Percentiles rank a stretch among this genome's conserved stretches.
Evolutionary conservation across 345 rosid species (phyloP).

Genomic region (Brassica cretica): DNA sequence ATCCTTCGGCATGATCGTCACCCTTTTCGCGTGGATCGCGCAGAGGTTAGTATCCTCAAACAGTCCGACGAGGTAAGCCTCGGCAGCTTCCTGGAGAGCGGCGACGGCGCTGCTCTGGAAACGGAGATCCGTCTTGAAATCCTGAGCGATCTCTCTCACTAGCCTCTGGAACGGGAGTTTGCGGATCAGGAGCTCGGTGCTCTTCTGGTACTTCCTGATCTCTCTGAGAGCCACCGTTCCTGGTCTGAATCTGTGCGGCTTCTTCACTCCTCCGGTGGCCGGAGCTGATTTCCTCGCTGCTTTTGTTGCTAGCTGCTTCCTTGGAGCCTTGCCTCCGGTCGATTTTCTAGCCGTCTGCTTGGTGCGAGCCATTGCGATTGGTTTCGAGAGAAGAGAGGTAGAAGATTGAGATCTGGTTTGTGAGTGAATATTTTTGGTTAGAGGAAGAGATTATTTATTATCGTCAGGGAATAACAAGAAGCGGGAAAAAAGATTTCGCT

Average conservation of each 20-base stretch:
- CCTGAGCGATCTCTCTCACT: constrained; percentile 65
- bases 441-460: constrained; percentile 24
- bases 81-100: constrained; percentile 62
- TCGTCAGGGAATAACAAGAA: background rate
- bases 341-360: constrained; percentile 67
- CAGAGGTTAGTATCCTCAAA: constrained; percentile 65
- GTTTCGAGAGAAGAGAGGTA: background rate
- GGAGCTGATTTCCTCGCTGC: constrained; percentile 66
- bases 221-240: constrained; percentile 62
- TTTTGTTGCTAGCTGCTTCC: constrained; percentile 65
- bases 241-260: constrained; percentile 68
- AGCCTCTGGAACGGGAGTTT: constrained; percentile 62
- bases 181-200: constrained; percentile 58
- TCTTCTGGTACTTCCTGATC: constrained; percentile 67
- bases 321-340: constrained; percentile 64
- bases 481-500: constrained; percentile 20
- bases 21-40: constrained; percentile 65
- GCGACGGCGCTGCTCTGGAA: constrained; percentile 66
- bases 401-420: constrained; percentile 20
- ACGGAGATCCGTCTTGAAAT: constrained; percentile 62
- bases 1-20: constrained; percentile 66
- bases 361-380: constrained; percentile 52
- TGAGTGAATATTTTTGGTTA: background rate
- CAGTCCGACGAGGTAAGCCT: constrained; percentile 60
- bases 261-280: constrained; percentile 74